A percentile compares a stretch with the other conserved stretches of the same genome.
These are phyloP conservation scores for Oryza nivara DNA, from an alignment of 176 grass and related monocot species.

Conservation along the genomic window DNA sequence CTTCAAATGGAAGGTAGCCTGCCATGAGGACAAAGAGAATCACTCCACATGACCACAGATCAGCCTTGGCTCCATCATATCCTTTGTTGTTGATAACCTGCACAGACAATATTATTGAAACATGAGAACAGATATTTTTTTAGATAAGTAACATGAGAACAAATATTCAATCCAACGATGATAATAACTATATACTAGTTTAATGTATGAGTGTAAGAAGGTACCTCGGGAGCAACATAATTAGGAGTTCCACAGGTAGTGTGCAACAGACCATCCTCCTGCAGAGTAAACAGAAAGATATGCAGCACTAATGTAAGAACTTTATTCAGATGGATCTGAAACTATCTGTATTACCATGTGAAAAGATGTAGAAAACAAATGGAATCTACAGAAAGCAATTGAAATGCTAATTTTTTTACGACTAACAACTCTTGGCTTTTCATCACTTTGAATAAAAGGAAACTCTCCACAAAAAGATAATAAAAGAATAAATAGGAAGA, in stretches of 20 bases:
- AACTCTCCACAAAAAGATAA: too few relatives aligned
- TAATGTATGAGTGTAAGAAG: background rate
- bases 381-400: background rate
- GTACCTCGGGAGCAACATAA: conserved; percentile 96
- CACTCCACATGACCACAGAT: conserved; percentile 98
- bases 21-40: conserved; percentile 98
- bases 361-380: background rate
- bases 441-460: background rate
- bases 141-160: conserved; percentile 35
- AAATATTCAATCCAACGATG: conserved; percentile 27
- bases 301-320: conserved; percentile 12
- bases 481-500: too few relatives aligned
- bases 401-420: background rate
- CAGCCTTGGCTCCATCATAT: conserved; percentile 96
- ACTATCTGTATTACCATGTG: background rate
- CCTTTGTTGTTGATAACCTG: conserved; percentile 94
- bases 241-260: conserved; percentile 98
- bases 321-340: conserved; percentile 7
- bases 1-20: conserved; percentile 90
- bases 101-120: conserved; percentile 31
- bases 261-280: conserved; percentile 95
- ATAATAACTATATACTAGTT: conserved; percentile 22
- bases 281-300: conserved; percentile 42
- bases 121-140: conserved; percentile 44
- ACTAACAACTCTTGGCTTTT: background rate